Evolutionary conservation across 176 grass and related monocot species (phyloP), one percentile per base, ranked within the genome.

Genomic region (Poa annua): DNA sequence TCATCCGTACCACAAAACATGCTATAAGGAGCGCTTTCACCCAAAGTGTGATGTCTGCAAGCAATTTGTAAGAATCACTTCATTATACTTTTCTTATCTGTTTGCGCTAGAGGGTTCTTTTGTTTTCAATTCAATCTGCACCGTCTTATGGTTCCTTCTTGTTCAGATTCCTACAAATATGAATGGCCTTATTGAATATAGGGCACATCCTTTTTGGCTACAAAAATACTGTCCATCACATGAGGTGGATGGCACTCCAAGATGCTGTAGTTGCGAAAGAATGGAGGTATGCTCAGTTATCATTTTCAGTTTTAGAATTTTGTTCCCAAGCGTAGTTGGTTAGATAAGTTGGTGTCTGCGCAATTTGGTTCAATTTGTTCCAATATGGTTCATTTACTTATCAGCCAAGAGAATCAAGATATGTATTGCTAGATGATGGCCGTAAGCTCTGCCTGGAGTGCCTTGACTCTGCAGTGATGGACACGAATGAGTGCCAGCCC

Each of bases 11-110:
- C 92, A 98, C 77, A 95, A 94, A 83, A 88, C 71, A 44, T 98
- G 95, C 83, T 94, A 95, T 86, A 91, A 89, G 77, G 92, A 98
- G 79, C 86, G 76, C 21, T 91, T 96, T 88, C 91, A 96, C 62
- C 96, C 96, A 69, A 99, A 99, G 90, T 99, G 96, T 48, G 96
- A 96, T 86, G 93, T 96, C 50, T 99, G 96, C 89, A 96, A 90
- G 56, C 89, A 96, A 78, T 96, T 96, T 90, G 96, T 96, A 91
- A 96, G 93, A 74, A 81, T 71, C 35, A 49, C 29, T 61, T 74
- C 6, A 24, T 39, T 85, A 16, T 50, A 38, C 54, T 84, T n/a
- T 39, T 75, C 57, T 39, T 50, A 79, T 71, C 55, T 49, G 11
- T 79, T 74, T 76, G 34, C 33, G 20, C 52, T 69, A 50, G 26